phyloP scores from a whole-genome alignment of 73 alveolate species.

The Tetrahymena elliotti region DNA sequence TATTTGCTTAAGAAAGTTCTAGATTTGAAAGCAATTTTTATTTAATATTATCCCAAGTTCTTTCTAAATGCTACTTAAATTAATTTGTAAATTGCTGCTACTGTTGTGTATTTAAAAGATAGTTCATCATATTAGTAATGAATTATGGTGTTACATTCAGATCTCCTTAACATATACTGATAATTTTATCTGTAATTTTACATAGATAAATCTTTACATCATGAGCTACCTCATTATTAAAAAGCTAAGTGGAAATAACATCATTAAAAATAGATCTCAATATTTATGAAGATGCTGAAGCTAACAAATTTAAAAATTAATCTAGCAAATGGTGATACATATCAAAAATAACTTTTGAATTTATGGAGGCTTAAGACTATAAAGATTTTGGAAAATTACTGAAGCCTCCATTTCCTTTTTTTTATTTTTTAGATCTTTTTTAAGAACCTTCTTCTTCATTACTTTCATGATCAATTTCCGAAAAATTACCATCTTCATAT shows the following conservation, averaged over 20 bases:
- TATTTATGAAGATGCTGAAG: conserved; percentile 45
- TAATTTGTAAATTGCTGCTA: neutral
- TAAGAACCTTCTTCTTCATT: neutral
- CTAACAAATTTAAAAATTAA: neutral
- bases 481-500: neutral
- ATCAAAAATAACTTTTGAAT: neutral
- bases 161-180: conserved; percentile 66
- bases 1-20: neutral
- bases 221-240: neutral
- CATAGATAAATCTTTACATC: conserved; percentile 44
- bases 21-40: neutral
- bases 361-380: neutral
- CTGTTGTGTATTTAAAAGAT: neutral
- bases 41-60: neutral
- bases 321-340: neutral
- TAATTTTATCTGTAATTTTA: conserved; percentile 63
- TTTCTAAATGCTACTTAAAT: neutral
- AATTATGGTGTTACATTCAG: conserved; percentile 19
- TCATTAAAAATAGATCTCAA: conserved; percentile 53
- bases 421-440: neutral
- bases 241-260: conserved; percentile 24
- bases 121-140: conserved; percentile 21
- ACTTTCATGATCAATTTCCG: neutral
- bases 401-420: neutral
- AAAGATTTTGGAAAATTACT: neutral